A percentile compares a stretch with the other conserved stretches of the same genome.
phyloP scores from a whole-genome alignment of 305 asterid genomes.

The Ajuga reptans region DNA sequence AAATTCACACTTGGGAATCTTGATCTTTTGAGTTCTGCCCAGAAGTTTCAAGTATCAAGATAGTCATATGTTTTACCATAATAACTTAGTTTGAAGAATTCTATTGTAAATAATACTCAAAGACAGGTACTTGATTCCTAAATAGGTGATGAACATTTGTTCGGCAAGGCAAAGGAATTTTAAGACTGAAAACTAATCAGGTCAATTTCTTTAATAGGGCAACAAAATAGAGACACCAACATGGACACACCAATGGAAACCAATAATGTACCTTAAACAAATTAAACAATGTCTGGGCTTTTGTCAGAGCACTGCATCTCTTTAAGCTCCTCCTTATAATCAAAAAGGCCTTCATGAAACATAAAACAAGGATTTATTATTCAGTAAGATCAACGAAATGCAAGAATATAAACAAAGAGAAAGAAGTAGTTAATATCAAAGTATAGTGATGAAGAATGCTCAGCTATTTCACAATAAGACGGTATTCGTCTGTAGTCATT shows the following conservation, averaged over 20 bases:
- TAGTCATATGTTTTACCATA: not conserved
- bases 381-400: not conserved
- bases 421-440: not conserved
- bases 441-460: too few relatives aligned
- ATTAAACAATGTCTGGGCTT: slow-evolving; percentile 74
- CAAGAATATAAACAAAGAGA: not conserved
- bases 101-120: not conserved
- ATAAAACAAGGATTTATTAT: slow-evolving; percentile 22
- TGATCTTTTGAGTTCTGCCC: not conserved
- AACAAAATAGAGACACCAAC: not conserved
- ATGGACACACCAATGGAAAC: not conserved
- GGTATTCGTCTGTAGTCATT: too few relatives aligned
- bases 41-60: not conserved
- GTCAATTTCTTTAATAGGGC: not conserved
- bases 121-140: not conserved
- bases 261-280: slow-evolving; percentile 65
- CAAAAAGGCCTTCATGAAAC: slow-evolving; percentile 59
- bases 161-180: not conserved
- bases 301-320: slow-evolving; percentile 95
- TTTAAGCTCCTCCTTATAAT: slow-evolving; percentile 86
- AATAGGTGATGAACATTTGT: not conserved
- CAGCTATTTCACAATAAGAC: too few relatives aligned
- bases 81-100: not conserved
- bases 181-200: not conserved
- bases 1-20: not conserved